phyloP scores from a whole-genome alignment of 2,329 filamentous ascomycete genomes.

The Diplodia scrobiculata region DNA sequence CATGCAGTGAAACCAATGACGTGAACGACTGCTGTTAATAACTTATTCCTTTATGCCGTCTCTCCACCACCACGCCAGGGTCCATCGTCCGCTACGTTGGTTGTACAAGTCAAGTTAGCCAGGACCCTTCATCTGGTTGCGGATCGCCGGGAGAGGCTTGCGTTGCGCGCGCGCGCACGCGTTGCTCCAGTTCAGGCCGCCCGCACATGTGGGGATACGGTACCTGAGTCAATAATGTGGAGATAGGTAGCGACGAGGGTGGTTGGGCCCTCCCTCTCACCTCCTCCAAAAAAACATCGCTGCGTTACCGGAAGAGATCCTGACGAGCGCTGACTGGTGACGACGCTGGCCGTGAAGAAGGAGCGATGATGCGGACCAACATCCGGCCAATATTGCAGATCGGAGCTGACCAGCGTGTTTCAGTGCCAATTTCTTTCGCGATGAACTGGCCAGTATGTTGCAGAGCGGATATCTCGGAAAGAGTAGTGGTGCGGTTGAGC shows the following conservation, averaged over 20 bases:
- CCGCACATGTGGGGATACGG: background rate
- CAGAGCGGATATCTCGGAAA: too few species aligned
- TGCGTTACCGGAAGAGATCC: background rate
- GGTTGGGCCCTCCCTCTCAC: background rate
- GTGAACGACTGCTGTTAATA: conserved; percentile 1
- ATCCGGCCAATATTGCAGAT: too few species aligned
- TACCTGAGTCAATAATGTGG: background rate
- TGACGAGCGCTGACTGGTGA: background rate
- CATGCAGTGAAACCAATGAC: background rate
- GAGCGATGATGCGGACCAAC: background rate
- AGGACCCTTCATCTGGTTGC: background rate
- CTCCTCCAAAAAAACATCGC: background rate
- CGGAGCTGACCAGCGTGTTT: too few species aligned
- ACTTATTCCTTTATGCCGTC: background rate
- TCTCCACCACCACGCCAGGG: background rate
- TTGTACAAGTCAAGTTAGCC: background rate
- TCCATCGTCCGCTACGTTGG: background rate
- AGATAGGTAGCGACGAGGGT: background rate
- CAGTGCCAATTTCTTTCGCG: too few species aligned
- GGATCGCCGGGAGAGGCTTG: background rate
- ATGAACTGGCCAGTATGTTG: too few species aligned
- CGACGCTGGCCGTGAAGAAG: background rate
- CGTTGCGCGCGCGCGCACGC: background rate
- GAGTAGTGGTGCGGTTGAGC: too few species aligned
- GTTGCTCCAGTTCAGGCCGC: background rate